Evolutionary conservation across 495 filamentous ascomycete genomes (phyloP).

Genomic region (Penicillium waksmanii): DNA sequence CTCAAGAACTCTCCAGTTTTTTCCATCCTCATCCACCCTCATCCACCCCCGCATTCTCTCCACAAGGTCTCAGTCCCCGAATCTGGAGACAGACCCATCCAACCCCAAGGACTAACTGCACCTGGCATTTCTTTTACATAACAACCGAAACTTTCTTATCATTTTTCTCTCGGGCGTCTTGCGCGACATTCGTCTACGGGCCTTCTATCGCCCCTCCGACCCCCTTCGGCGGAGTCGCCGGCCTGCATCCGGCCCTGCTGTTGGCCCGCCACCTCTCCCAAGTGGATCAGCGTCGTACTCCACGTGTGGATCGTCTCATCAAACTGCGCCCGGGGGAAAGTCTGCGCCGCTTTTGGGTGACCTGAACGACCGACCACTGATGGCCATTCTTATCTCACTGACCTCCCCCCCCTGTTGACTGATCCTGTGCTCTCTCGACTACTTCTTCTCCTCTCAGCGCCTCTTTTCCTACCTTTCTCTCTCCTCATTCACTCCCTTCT

Average conservation of each 20-base stretch:
- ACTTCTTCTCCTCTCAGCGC: conserved; percentile 10
- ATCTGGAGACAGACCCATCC: not conserved
- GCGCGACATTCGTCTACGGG: conserved; percentile 4
- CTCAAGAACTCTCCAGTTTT: not conserved
- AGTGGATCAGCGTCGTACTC: conserved; percentile 37
- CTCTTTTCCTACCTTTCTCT: not conserved
- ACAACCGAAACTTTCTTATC: conserved; percentile 33
- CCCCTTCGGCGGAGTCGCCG: not conserved
- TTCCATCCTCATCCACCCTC: not conserved
- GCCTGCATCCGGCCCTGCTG: conserved; percentile 23
- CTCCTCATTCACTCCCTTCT: not conserved
- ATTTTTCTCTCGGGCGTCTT: conserved; percentile 4
- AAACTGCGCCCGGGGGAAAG: conserved; percentile 3
- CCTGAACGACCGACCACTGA: conserved; percentile 3
- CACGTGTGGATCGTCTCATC: conserved; percentile 27
- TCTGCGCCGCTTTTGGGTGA: conserved; percentile 1
- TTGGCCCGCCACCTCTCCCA: conserved; percentile 23
- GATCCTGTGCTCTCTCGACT: not conserved
- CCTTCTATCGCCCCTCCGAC: conserved; percentile 1
- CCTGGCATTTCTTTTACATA: conserved; percentile 35
- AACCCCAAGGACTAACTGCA: not conserved
- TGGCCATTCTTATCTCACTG: conserved; percentile 11
- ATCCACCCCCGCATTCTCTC: conserved; percentile 6
- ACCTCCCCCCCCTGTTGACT: conserved; percentile 14
- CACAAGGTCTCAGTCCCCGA: not conserved